These are phyloP conservation scores for Alternaria brassicae DNA, from an alignment of 2,329 filamentous ascomycete genomes.

Conservation along the genomic window DNA sequence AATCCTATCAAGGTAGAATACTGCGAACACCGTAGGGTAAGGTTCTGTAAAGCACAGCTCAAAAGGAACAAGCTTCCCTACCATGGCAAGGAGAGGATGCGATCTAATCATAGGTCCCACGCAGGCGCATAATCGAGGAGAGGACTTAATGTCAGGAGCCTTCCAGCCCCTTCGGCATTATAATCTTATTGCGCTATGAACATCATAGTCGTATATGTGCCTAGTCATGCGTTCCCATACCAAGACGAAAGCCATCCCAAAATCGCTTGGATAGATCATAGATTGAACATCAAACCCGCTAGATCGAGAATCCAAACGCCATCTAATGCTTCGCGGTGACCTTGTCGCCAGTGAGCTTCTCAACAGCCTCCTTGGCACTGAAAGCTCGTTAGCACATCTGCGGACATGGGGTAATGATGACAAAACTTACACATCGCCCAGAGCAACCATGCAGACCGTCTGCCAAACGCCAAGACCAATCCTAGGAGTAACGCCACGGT, in stretches of 20 bases:
- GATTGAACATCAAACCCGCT: conserved; percentile 7
- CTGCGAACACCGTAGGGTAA: neutral
- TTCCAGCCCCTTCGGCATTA: conserved; percentile 14
- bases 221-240: neutral
- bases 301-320: conserved; percentile 28
- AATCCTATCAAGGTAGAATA: neutral
- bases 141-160: neutral
- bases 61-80: neutral
- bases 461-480: conserved; percentile 98
- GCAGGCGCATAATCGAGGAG: neutral
- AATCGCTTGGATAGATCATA: conserved; percentile 8
- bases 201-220: neutral
- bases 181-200: conserved; percentile 13
- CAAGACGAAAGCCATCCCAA: conserved; percentile 4
- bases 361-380: conserved; percentile 70
- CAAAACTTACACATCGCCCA: conserved; percentile 88
- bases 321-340: conserved; percentile 71
- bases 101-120: no score
- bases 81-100: neutral
- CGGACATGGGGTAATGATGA: neutral
- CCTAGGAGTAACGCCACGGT: conserved; percentile 92
- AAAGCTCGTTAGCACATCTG: conserved; percentile 34
- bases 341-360: conserved; percentile 68
- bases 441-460: conserved; percentile 99
- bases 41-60: neutral